Evolutionary conservation across 352 stramenopile genomes (phyloP).

Genomic region (Blastocystis sp.): DNA sequence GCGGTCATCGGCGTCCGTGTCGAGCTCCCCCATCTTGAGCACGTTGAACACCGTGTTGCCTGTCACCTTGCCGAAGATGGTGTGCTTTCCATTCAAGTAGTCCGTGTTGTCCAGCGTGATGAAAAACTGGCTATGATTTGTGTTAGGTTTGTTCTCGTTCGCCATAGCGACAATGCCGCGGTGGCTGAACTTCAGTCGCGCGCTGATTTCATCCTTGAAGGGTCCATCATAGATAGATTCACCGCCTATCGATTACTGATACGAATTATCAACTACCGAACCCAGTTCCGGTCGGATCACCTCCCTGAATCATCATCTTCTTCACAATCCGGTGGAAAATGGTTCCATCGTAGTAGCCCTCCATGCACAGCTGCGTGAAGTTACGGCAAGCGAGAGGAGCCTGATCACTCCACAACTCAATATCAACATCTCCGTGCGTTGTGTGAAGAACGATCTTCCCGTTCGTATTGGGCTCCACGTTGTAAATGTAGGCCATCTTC

Average conservation of each 20-base stretch:
- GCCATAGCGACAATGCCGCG: slow-evolving; percentile 89
- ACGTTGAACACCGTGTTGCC: slow-evolving; percentile 97
- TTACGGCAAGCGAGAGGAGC: slow-evolving; percentile 88
- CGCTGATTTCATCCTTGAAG: slow-evolving; percentile 88
- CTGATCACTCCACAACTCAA: slow-evolving; percentile 93
- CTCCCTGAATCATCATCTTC: slow-evolving; percentile 90
- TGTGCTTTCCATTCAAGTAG: slow-evolving; percentile 91
- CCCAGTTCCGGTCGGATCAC: slow-evolving; percentile 83
- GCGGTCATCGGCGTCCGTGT: slow-evolving; percentile 80
- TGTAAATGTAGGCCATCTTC: slow-evolving; percentile 92
- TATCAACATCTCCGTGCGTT: slow-evolving; percentile 90
- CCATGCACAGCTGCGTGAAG: slow-evolving; percentile 86
- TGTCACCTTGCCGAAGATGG: slow-evolving; percentile 87
- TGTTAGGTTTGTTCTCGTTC: slow-evolving; percentile 82
- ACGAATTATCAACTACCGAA: slow-evolving; percentile 73
- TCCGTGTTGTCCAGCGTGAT: slow-evolving; percentile 88
- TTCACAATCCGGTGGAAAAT: slow-evolving; percentile 91
- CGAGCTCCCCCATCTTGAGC: slow-evolving; percentile 82
- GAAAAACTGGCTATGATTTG: slow-evolving; percentile 92
- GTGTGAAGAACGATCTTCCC: slow-evolving; percentile 93
- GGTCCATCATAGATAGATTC: slow-evolving; percentile 72
- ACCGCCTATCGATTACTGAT: slow-evolving; percentile 37
- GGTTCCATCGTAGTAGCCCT: slow-evolving; percentile 90
- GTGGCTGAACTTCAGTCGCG: slow-evolving; percentile 90
- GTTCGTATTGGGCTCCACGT: slow-evolving; percentile 88